phyloP scores from a whole-genome alignment of 2,329 filamentous ascomycete species.

The Paramyrothecium roridum region DNA sequence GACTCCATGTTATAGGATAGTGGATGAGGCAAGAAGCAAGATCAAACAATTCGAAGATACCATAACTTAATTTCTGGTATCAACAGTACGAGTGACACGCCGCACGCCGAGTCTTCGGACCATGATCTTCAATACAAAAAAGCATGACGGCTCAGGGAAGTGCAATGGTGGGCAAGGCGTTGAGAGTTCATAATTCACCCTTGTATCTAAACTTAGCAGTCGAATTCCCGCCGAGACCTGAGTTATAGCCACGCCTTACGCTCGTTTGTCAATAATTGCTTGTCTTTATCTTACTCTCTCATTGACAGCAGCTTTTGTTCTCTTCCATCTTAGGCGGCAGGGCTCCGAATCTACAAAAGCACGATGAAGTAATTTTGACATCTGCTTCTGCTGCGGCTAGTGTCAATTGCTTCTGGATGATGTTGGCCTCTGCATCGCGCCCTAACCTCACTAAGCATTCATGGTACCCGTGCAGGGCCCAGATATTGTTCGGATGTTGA shows the following conservation, averaged over 20 bases:
- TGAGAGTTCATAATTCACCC: too few relatives aligned
- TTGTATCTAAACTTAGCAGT: too few relatives aligned
- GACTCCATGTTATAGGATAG: constrained; percentile 23
- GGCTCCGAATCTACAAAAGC: constrained; percentile 24
- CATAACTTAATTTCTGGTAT: constrained; percentile 1
- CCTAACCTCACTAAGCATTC: constrained; percentile 58
- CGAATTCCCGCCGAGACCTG: too few relatives aligned
- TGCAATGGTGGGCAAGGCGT: too few relatives aligned
- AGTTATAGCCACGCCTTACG: too few relatives aligned
- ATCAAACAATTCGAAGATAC: constrained; percentile 13
- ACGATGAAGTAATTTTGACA: constrained; percentile 45
- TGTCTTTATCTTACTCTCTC: background rate
- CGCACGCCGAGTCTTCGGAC: too few relatives aligned
- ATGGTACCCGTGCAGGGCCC: constrained; percentile 67
- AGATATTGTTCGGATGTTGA: constrained; percentile 67
- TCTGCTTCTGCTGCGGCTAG: constrained; percentile 53
- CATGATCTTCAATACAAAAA: too few relatives aligned
- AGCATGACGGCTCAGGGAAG: too few relatives aligned
- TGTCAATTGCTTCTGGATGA: constrained; percentile 37
- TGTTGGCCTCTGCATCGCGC: constrained; percentile 29
- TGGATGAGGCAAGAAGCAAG: constrained; percentile 21
- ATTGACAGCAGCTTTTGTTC: background rate
- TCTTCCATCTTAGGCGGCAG: background rate
- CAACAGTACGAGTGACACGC: too few relatives aligned
- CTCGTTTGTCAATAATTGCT: too few relatives aligned